These are phyloP conservation scores for Oldenlandia corymbosa DNA, from an alignment of 257 asterid genomes.

Conservation along the genomic window DNA sequence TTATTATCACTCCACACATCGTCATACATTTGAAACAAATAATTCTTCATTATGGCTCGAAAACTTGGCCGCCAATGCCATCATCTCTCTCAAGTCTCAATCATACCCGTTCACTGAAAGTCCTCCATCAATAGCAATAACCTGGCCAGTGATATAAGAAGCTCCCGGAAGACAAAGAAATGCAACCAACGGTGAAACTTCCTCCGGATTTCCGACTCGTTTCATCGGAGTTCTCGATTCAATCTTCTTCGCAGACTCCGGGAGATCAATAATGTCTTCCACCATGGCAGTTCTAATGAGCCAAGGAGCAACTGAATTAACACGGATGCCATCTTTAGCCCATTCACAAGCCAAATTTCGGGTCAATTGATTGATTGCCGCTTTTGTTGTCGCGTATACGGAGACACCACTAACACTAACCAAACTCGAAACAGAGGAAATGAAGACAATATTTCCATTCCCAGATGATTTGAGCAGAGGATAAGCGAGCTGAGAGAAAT, in stretches of 20 bases:
- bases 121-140: neutral
- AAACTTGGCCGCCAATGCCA: too few species aligned
- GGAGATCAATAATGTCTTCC: neutral
- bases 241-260: neutral
- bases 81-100: neutral
- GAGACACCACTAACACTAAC: neutral
- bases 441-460: conserved; percentile 17
- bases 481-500: conserved; percentile 10
- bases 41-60: too few species aligned
- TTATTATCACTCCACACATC: too few species aligned
- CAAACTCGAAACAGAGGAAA: conserved; percentile 18
- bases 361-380: conserved; percentile 9
- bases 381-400: conserved; percentile 6
- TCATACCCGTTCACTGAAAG: neutral
- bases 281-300: conserved; percentile 1
- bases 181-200: conserved; percentile 2
- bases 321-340: conserved; percentile 19
- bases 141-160: conserved; percentile 9
- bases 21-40: too few species aligned
- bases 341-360: conserved; percentile 18
- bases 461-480: conserved; percentile 23
- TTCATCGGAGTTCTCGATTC: conserved; percentile 3
- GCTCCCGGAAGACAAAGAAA: conserved; percentile 8
- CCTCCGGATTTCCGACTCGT: conserved; percentile 3
- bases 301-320: conserved; percentile 16